A percentile compares a stretch with the other conserved stretches of the same genome.
These are phyloP conservation scores for Beauveria sp. DNA, from an alignment of 2,329 filamentous ascomycete species.

Conservation along the genomic window DNA sequence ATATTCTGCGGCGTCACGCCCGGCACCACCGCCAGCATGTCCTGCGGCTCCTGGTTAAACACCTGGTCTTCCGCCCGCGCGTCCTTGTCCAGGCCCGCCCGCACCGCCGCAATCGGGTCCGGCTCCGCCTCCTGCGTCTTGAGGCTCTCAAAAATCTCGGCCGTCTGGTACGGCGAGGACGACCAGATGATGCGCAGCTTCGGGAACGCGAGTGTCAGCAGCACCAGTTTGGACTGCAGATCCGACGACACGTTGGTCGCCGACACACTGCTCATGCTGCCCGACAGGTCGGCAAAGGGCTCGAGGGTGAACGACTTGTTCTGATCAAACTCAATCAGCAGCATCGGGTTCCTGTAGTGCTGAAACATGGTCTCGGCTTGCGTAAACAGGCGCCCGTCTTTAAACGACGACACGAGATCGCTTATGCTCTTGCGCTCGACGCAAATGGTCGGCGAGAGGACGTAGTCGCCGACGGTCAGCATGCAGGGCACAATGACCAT, in stretches of 20 bases:
- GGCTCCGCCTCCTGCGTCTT: slow-evolving; percentile 88
- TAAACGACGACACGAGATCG: slow-evolving; percentile 86
- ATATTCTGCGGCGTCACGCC: slow-evolving; percentile 77
- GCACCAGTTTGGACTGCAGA: slow-evolving; percentile 83
- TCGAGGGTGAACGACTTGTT: slow-evolving; percentile 96
- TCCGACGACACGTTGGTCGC: slow-evolving; percentile 56
- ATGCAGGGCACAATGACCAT: slow-evolving; percentile 91
- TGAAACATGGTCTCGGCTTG: slow-evolving; percentile 93
- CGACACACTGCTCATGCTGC: slow-evolving; percentile 55
- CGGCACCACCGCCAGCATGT: slow-evolving; percentile 80
- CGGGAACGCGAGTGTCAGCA: slow-evolving; percentile 88
- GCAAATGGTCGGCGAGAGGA: slow-evolving; percentile 84
- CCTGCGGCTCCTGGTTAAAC: slow-evolving; percentile 80
- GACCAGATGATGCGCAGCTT: slow-evolving; percentile 90
- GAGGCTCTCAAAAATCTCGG: slow-evolving; percentile 90
- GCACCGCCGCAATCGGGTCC: slow-evolving; percentile 79
- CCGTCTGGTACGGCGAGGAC: slow-evolving; percentile 86
- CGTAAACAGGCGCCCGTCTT: slow-evolving; percentile 82
- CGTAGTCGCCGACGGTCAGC: slow-evolving; percentile 93
- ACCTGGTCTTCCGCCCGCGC: slow-evolving; percentile 57
- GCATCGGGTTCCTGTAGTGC: slow-evolving; percentile 82
- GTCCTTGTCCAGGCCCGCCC: slow-evolving; percentile 59
- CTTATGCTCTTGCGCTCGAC: slow-evolving; percentile 90
- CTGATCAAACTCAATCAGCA: slow-evolving; percentile 96
- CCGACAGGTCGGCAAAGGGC: slow-evolving; percentile 60